Percentiles rank a stretch among this genome's conserved stretches.
phyloP scores from a whole-genome alignment of 164 flowering plant genomes.

The Chloranthus sessilifolius region DNA sequence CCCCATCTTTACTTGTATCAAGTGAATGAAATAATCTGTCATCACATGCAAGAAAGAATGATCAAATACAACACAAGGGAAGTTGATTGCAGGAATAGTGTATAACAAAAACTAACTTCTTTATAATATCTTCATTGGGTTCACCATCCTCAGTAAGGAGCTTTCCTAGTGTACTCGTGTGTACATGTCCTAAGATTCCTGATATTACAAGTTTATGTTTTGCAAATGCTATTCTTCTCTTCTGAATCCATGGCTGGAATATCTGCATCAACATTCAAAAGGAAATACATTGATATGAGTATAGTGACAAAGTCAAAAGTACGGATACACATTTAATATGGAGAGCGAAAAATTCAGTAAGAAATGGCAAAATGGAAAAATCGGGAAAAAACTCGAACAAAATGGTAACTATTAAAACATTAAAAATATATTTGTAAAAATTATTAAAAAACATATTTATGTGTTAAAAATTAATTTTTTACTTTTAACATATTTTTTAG shows the following conservation, averaged over 20 bases:
- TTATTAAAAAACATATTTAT: no score
- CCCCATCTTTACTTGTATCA: constrained; percentile 40
- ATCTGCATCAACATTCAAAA: constrained; percentile 35
- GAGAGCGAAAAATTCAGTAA: no score
- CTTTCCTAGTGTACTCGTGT: constrained; percentile 48
- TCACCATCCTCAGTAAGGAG: constrained; percentile 57
- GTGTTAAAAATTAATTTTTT: no score
- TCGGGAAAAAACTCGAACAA: no score
- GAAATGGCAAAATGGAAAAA: no score
- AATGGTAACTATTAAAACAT: not conserved
- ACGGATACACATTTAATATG: no score
- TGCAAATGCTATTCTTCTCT: constrained; percentile 52
- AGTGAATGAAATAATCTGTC: constrained; percentile 55
- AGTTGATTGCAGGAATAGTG: not conserved
- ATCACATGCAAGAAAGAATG: not conserved
- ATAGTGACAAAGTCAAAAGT: no score
- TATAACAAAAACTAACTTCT: constrained; percentile 30
- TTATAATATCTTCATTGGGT: constrained; percentile 36
- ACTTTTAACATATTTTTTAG: no score
- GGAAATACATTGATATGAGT: not conserved
- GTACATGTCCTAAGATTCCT: constrained; percentile 54
- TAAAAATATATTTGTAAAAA: not conserved
- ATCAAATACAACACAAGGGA: not conserved
- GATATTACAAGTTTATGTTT: constrained; percentile 75
- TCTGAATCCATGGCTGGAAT: constrained; percentile 84